Conservation (phyloP, 208 protist genomes). For the Acanthamoeba castellanii region DNA sequence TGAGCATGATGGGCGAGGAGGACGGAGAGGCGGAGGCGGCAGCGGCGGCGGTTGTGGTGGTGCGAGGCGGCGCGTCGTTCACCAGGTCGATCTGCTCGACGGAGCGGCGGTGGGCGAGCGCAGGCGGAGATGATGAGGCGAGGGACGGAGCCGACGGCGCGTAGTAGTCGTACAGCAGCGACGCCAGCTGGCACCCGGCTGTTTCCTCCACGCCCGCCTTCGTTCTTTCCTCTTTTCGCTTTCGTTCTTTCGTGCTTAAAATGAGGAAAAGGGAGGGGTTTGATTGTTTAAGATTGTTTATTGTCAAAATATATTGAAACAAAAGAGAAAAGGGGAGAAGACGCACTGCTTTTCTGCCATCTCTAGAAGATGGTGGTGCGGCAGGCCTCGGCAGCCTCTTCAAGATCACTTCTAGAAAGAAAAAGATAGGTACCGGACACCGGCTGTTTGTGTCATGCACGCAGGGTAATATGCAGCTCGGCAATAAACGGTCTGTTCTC, state of each 20-base stretch:
- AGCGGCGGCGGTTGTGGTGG: not conserved
- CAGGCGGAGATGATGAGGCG: not conserved
- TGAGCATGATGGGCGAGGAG: not conserved
- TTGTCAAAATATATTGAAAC: no score
- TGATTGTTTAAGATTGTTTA: no score
- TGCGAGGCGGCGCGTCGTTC: not conserved
- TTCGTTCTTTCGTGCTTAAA: not conserved
- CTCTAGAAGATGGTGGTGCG: no score
- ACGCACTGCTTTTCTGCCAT: no score
- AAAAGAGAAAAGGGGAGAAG: no score
- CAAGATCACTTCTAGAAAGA: no score
- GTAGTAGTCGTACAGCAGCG: conserved; percentile 10
- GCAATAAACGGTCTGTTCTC: no score
- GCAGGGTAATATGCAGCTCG: no score
- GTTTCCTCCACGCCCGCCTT: not conserved
- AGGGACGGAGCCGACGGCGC: not conserved
- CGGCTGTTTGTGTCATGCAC: no score
- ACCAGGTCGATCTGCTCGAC: not conserved
- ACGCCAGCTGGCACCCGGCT: not conserved
- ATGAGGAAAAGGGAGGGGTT: no score
- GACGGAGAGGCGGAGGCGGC: not conserved
- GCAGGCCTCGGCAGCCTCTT: no score
- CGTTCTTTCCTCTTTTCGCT: not conserved
- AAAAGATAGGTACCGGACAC: no score
- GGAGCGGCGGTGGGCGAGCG: not conserved